phyloP scores from a whole-genome alignment of 75 land plant genomes.

The Sequoiadendron giganteum region DNA sequence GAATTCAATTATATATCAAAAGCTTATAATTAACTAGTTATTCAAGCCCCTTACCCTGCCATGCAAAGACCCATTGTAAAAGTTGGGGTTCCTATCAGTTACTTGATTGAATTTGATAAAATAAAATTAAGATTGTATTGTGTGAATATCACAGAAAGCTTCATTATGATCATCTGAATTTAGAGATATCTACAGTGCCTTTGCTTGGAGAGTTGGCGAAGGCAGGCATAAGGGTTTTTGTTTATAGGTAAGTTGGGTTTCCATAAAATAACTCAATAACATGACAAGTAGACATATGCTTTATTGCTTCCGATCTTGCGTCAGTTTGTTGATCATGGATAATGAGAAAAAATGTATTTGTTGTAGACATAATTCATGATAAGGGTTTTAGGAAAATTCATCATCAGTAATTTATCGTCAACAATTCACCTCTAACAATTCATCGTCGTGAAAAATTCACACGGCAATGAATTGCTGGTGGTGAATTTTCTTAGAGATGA shows the following conservation, averaged over 20 bases:
- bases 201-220: slow-evolving; percentile 5
- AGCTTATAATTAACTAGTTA: neutral
- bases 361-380: too few relatives aligned
- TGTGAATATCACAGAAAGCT: neutral
- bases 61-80: too few relatives aligned
- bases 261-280: neutral
- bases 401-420: too few relatives aligned
- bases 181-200: slow-evolving; percentile 17
- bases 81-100: neutral
- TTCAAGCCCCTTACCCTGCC: too few relatives aligned
- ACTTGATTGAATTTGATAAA: neutral
- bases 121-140: neutral
- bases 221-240: slow-evolving; percentile 13
- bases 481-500: too few relatives aligned
- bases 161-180: slow-evolving; percentile 4
- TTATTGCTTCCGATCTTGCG: neutral
- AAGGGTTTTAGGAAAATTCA: too few relatives aligned
- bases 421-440: too few relatives aligned
- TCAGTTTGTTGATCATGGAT: neutral
- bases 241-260: slow-evolving; percentile 10
- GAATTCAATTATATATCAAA: neutral
- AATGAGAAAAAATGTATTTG: too few relatives aligned
- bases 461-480: too few relatives aligned
- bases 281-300: neutral
- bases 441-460: too few relatives aligned